A percentile compares a stretch with the other conserved stretches of the same genome.
Evolutionary conservation across 2,329 filamentous ascomycete species (phyloP).

Genomic region (Fusarium temperatum): DNA sequence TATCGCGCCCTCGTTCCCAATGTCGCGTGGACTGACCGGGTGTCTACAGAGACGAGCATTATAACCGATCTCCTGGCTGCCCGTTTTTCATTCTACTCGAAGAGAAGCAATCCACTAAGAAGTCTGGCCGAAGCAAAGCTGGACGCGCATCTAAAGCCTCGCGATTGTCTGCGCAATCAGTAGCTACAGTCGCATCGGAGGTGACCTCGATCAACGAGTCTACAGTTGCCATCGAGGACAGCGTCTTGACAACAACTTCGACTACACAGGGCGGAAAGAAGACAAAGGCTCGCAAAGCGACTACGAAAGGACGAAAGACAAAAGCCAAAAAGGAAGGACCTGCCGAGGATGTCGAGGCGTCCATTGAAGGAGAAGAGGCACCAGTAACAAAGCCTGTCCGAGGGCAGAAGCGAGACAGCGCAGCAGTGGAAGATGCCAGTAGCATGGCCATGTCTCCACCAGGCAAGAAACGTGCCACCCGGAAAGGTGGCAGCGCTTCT

Average conservation of each 20-base stretch:
- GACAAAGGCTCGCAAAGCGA: conserved; percentile 62
- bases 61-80: conserved; percentile 79
- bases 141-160: conserved; percentile 74
- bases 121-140: conserved; percentile 61
- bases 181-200: conserved; percentile 61
- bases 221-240: conserved; percentile 64
- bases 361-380: conserved; percentile 38
- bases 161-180: conserved; percentile 68
- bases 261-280: conserved; percentile 68
- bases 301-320: conserved; percentile 42
- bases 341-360: conserved; percentile 53
- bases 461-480: conserved; percentile 67
- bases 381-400: conserved; percentile 50
- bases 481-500: conserved; percentile 58
- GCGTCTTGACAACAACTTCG: conserved; percentile 66
- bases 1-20: conserved; percentile 24
- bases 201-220: conserved; percentile 58
- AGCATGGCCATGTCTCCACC: conserved; percentile 55
- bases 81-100: conserved; percentile 80
- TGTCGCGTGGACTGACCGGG: conserved; percentile 35
- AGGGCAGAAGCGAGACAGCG: conserved; percentile 72
- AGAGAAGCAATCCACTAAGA: conserved; percentile 64
- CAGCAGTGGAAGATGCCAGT: conserved; percentile 62
- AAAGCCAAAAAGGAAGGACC: conserved; percentile 63
- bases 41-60: conserved; percentile 78